Base-by-base conservation (phyloP, 495 filamentous ascomycete species). In the Talaromyces proteolyticus region DNA sequence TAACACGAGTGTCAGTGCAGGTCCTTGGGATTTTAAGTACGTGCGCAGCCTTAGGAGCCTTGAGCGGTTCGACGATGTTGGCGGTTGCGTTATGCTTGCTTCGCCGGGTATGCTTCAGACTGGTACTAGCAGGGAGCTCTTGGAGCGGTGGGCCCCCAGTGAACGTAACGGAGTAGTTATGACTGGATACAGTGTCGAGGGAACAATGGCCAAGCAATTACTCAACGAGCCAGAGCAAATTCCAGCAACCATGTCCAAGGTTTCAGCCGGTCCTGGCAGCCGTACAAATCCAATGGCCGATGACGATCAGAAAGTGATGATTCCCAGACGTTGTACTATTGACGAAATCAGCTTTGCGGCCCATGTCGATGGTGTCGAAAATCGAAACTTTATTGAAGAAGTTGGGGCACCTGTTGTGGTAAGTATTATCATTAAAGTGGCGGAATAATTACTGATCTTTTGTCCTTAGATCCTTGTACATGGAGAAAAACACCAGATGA, bases 31-130 rank as follows among this genome's bases (percentile, higher is more conserved):
- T 58, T 96, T 97, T 67, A 84, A 82, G 47, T 95, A 84, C 60
- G 87, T 98, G 44, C 79, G 93, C 54, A 89, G 87, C 58, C 74
- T 98, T 53, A 94, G 94, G 56, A 91, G 81, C 55, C 78, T 98
- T 12, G 93, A 98, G 57, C 79, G 92, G 22, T 98, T 97, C 56
- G 93, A 98, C 47, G 93, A 98, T 69, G 85, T 96, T 17, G 92
- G 91, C 36, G 82, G 88, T 11, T 98, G 93, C 65, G 91, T 98
- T 44, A 96, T 98, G 88, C 82, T 98, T 29, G 93, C 93, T 0
- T 90, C 86, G 54, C 93, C 93, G 1, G 93, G 93, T 80, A 98
- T 98, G 93, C 62, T 98, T 44, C 91, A 98, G 65, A 96, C 89
- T 48, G 93, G 93, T 34, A 90, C 95, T 22, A 94, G 89, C 54